A percentile compares a stretch with the other conserved stretches of the same genome.
Conservation (phyloP, 2,329 filamentous ascomycete genomes). For the Hypoxylon sp. region DNA sequence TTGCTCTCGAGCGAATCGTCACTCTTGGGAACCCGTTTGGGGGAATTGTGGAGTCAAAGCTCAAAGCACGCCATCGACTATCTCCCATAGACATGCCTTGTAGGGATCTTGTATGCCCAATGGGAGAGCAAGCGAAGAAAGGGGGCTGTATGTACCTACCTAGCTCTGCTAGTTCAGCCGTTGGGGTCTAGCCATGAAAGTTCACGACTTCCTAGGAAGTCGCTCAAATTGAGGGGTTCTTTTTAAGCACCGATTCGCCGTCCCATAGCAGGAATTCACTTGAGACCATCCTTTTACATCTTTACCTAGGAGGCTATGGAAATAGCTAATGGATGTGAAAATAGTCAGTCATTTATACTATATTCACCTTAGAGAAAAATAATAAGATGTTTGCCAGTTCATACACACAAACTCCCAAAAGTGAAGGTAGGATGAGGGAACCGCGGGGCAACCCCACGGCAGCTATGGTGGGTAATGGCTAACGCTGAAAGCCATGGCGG, state of each 20-base stretch:
- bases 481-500: conserved; percentile 27
- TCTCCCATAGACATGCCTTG: conserved; percentile 27
- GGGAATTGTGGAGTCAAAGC: conserved; percentile 34
- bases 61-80: conserved; percentile 45
- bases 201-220: conserved; percentile 19
- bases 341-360: background rate
- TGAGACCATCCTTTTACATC: background rate
- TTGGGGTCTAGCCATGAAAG: conserved; percentile 10
- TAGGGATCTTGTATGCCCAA: conserved; percentile 13
- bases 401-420: background rate
- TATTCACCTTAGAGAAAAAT: background rate
- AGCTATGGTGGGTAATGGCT: background rate
- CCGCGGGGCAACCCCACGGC: conserved; percentile 23
- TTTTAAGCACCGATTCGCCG: background rate
- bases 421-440: background rate
- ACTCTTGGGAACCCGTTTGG: conserved; percentile 23
- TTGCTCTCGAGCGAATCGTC: conserved; percentile 26
- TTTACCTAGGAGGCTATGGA: background rate
- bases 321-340: background rate
- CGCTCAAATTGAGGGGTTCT: conserved; percentile 9
- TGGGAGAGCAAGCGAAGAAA: conserved; percentile 7
- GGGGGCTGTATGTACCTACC: conserved; percentile 12
- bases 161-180: conserved; percentile 13
- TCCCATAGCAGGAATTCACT: background rate
- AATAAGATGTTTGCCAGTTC: background rate